Evolutionary conservation across 148 eudicot species (phyloP).

Genomic region (Chenopodium album): DNA sequence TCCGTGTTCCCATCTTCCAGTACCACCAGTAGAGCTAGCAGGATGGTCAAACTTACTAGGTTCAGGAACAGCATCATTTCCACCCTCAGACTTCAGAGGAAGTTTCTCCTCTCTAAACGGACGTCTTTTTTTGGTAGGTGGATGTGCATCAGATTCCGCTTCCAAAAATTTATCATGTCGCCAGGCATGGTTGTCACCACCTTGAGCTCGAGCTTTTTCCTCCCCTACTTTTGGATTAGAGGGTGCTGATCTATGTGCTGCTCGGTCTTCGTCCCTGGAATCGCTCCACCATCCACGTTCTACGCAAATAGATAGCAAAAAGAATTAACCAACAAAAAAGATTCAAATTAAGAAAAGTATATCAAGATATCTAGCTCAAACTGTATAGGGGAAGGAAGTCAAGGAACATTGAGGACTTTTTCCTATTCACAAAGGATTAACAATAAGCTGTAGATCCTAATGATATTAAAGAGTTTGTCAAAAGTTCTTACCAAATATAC

Average conservation of each 20-base stretch:
- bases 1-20: constrained; percentile 48
- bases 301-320: constrained; percentile 23
- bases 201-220: constrained; percentile 44
- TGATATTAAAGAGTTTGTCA: not conserved
- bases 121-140: constrained; percentile 61
- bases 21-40: constrained; percentile 21
- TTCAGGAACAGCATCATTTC: constrained; percentile 32
- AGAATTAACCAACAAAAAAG: not conserved
- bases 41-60: constrained; percentile 29
- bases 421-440: not conserved
- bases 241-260: constrained; percentile 28
- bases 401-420: not conserved
- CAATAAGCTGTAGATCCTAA: not conserved
- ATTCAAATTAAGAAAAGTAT: not conserved
- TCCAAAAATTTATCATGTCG: constrained; percentile 59
- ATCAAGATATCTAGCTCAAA: not conserved
- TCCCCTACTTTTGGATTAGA: constrained; percentile 33
- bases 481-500: not conserved
- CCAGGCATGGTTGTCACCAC: constrained; percentile 48
- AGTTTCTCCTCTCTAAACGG: constrained; percentile 77
- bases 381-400: not conserved
- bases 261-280: constrained; percentile 46
- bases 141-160: constrained; percentile 42
- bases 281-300: constrained; percentile 76
- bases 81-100: constrained; percentile 36